Conservation (phyloP, 257 asterid genomes). For the Salvia splendens region DNA sequence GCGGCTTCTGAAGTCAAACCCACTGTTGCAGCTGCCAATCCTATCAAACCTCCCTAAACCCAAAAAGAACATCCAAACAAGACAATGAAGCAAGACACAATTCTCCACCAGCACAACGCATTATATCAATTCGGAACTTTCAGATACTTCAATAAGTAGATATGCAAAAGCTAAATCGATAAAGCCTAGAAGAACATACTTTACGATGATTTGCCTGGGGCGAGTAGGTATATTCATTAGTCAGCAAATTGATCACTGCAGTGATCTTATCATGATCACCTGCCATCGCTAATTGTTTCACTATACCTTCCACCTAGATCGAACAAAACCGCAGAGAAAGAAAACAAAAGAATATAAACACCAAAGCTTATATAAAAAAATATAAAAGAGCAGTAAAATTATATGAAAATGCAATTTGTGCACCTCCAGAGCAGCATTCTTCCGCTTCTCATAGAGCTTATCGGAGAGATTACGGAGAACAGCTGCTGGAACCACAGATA, state of each 20-base stretch:
- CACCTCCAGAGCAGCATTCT: slow-evolving; percentile 98
- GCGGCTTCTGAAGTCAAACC: slow-evolving; percentile 92
- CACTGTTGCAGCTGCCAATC: slow-evolving; percentile 98
- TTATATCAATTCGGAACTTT: slow-evolving; percentile 6
- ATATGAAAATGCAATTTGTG: slow-evolving; percentile 6
- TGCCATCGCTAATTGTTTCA: slow-evolving; percentile 74
- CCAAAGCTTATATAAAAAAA: slow-evolving; percentile 14
- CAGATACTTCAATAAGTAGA: slow-evolving; percentile 19
- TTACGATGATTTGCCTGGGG: slow-evolving; percentile 93
- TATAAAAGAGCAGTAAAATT: slow-evolving; percentile 12
- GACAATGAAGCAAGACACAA: slow-evolving; percentile 16
- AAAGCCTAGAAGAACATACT: slow-evolving; percentile 43
- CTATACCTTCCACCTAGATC: slow-evolving; percentile 95
- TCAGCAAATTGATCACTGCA: slow-evolving; percentile 77
- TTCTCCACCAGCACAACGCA: slow-evolving; percentile 22
- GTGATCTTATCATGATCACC: slow-evolving; percentile 83
- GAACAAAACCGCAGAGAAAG: slow-evolving; percentile 32
- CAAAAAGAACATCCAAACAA: not conserved
- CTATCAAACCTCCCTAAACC: slow-evolving; percentile 93
- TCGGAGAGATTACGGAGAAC: slow-evolving; percentile 94
- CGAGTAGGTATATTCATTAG: slow-evolving; percentile 72
- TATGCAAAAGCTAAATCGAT: slow-evolving; percentile 4
- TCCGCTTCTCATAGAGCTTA: slow-evolving; percentile 95
- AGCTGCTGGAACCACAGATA: slow-evolving; percentile 76
- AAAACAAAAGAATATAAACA: not conserved